Percentiles rank a stretch among this genome's conserved stretches.
Evolutionary conservation across 768 basidiomycete genomes (phyloP).

Genomic region (Suillus clintonianus): DNA sequence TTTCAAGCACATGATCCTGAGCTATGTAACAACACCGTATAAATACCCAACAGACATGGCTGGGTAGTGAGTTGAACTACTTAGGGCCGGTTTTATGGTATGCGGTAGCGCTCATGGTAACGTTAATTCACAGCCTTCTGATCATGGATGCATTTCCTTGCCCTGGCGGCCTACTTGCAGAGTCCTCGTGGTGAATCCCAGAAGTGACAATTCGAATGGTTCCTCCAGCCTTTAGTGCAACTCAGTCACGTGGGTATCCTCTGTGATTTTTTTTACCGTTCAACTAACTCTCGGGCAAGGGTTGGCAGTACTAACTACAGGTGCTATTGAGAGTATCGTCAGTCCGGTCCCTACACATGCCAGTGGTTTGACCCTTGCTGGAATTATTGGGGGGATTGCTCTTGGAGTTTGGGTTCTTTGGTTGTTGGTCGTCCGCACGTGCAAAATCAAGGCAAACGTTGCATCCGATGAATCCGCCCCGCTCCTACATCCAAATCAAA

Average conservation of each 20-base stretch:
- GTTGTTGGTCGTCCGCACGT: not conserved
- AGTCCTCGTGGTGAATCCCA: not conserved
- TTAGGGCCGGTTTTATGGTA: too few species aligned
- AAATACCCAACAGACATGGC: too few species aligned
- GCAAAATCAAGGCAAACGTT: not conserved
- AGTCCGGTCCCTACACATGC: not conserved
- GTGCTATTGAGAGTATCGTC: not conserved
- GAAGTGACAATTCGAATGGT: not conserved
- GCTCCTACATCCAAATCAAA: not conserved
- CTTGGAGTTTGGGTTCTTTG: not conserved
- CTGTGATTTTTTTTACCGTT: too few species aligned
- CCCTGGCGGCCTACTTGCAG: not conserved
- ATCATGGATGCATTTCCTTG: not conserved
- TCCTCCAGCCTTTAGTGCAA: not conserved
- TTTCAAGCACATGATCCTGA: too few species aligned
- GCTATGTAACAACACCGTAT: too few species aligned
- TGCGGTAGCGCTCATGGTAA: not conserved
- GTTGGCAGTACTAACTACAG: not conserved
- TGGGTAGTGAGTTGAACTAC: too few species aligned
- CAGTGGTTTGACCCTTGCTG: not conserved
- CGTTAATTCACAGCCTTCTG: not conserved
- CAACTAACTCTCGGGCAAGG: not conserved
- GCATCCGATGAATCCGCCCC: not conserved
- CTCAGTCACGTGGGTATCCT: not conserved
- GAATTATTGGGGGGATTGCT: not conserved